Base-by-base conservation (phyloP, 2,329 filamentous ascomycete genomes). In the Bimuria novae-zelandiae region DNA sequence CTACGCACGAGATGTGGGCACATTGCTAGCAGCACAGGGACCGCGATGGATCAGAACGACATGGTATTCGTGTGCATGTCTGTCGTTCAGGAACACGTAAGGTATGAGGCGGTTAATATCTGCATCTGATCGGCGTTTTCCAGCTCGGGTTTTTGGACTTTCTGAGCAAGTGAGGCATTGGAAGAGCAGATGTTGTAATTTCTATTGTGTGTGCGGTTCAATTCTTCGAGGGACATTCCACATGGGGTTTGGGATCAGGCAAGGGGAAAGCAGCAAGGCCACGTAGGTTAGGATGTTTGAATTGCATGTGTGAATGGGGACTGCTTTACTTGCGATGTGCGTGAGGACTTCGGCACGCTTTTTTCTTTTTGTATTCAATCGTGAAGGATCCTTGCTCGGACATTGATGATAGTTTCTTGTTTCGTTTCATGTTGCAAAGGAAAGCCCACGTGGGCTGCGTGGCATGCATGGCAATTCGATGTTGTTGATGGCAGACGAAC, bases 171-270 rank as follows among this genome's bases (percentile, higher is more conserved):
- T 3, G 33, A n/a, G 43, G 43, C 42, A 35, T 46, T 11, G 19
- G 33, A 36, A 3, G 4, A n/a, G 30, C 43, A 46, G 43, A 46
- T 21, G 43, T 46, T 46, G 43, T 46, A 46, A 46, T 46, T 46
- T 46, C 43, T 46, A 46, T 35, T 35, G 29, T 46, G 29, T 33
- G 30, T 35, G 43, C 14, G 30, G 14, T 46, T 46, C 30, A 36
- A 46, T 36, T 46, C 43, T 46, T 36, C n/a, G 30, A 10, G 12
- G 43, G 29, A 32, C 27, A 44, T 44, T 19, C 12, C 36, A 27
- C 16, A n/a, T 14, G 43, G 27, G 10, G 14, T 17, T 21, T 25
- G 43, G 36, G n/a, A 14, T 6, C 10, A 22, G 19, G 36, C 10
- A 12, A 22, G 11, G 3, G 36, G 3, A 10, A 39, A 22, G 36